phyloP scores from a whole-genome alignment of 139 green algal genomes.

The Coccomyxa sp. region DNA sequence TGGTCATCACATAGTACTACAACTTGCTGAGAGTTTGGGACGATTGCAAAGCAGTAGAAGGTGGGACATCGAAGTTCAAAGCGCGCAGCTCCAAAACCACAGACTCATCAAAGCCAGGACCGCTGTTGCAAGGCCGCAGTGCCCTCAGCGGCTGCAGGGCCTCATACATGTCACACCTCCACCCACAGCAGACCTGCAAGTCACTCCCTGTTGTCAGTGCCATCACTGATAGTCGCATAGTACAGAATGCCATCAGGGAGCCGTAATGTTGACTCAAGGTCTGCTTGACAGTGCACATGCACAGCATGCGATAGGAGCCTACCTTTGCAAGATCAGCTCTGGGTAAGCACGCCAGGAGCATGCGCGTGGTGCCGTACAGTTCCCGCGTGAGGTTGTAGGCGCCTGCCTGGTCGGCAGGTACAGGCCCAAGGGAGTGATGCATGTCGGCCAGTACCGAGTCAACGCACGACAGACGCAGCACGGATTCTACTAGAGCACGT shows the following conservation, averaged over 20 bases:
- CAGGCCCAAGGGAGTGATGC: neutral
- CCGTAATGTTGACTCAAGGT: no score
- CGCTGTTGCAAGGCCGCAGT: neutral
- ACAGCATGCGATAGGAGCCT: neutral
- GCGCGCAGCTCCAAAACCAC: neutral
- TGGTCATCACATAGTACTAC: no score
- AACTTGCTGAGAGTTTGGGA: neutral
- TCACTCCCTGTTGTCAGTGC: no score
- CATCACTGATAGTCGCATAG: no score
- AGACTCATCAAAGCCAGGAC: neutral
- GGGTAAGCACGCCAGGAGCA: neutral
- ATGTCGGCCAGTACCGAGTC: neutral
- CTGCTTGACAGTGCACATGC: no score
- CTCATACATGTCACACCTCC: neutral
- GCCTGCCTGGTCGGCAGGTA: neutral
- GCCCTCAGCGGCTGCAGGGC: neutral
- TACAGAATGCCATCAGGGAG: no score
- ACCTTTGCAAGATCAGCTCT: neutral
- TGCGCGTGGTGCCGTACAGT: neutral
- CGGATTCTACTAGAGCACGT: neutral
- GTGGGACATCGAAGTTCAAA: neutral
- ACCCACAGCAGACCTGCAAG: neutral
- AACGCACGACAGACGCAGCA: neutral
- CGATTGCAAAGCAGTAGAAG: neutral
- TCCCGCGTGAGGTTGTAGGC: neutral